Base-by-base conservation (phyloP, 768 basidiomycete species). In the Ramaria sp. region DNA sequence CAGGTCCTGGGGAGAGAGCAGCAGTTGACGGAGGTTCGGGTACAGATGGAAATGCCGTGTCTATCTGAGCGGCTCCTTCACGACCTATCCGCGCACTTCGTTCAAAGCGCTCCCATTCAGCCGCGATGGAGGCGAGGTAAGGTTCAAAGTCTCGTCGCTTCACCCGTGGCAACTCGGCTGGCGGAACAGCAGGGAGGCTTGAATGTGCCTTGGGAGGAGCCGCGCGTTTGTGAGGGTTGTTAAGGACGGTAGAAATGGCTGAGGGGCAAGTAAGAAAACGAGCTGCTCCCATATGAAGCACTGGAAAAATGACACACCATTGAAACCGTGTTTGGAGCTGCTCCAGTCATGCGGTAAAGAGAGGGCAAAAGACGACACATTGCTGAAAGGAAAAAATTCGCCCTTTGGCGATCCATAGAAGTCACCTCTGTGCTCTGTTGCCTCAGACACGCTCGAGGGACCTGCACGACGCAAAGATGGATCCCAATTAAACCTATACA, bases 211-310 rank as follows among this genome's bases (percentile, higher is more conserved):
- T 90, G 31, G 94, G 87, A 12, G 94, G 91, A 7, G 87, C 85
- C 49, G 87, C 84, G 37, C 76, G 79, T 70, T 85, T 88, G 65
- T 86, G 84, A 0, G 94, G 94, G 64, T 88, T 92, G 64, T 93
- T 93, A 52, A 96, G 79, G 27, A 96, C 89, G 17, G 90, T 93
- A 9, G 93, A 94, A 61, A 96, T 93, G 39, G 92, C 94, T 96
- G 19, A 58, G 11, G 63, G 50, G 42, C 62, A 62, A 50, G 37
- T 53, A 11, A 7, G 10, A 33, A 20, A 7, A 6, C n/a, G 27
- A 45, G n/a, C 27, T 17, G 33, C 17, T 9, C 39, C 38, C 24
- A 34, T 43, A 42, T 39, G 33, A 51, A 46, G 61, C 6, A 15
- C 11, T 47, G 59, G 20, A 15, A 7, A 34, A 24, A 43, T 50